Evolutionary conservation across 306 rosid genomes (phyloP), one percentile per base, ranked within the genome.

Genomic region (Delonix regia): DNA sequence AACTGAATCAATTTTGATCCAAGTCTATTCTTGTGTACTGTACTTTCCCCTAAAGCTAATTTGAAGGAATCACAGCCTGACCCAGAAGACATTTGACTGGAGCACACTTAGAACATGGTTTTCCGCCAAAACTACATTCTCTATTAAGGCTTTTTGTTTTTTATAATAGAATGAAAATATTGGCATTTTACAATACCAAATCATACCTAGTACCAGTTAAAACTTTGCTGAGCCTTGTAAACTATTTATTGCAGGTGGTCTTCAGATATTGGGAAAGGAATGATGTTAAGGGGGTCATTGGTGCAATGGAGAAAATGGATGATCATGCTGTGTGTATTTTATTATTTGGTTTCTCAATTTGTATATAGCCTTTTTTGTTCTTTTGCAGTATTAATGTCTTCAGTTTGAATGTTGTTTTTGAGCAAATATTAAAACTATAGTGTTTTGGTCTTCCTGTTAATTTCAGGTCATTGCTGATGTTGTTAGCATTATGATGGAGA

Each of bases 381-480:
- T 66, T 51, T 41, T 69, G 18, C 69, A 64, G 45, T 80, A 63
- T 69, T 45, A 2, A 80, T 44, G 33, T 75, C 45, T 74, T 61
- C 28, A 62, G 57, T 68, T 62, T 57, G 51, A 44, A 5, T 12
- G 8, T 27, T 27, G n/a, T 63, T 69, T 30, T 44, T 45, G 24
- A 53, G 48, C 76, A 33, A 68, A 38, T 81, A 44, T 55, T 74
- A 51, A 45, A 47, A 36, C n/a, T 74, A 52, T 66, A 30, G 24
- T 74, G 56, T 74, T 14, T 21, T 76, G 25, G 67, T 45, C 51
- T 66, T 53, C 51, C 73, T 86, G 63, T 87, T 84, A 61, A 61
- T 86, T 86, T 71, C 84, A 95, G 99, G 99, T 95, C 73, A 85
- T 86, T 84, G 97, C 97, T n/a, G 99, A 95, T 87, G 90, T 92